Percentiles rank a stretch among this genome's conserved stretches.
Conservation (phyloP, 1,139 yeast species). For the Geotrichum reessii region DNA sequence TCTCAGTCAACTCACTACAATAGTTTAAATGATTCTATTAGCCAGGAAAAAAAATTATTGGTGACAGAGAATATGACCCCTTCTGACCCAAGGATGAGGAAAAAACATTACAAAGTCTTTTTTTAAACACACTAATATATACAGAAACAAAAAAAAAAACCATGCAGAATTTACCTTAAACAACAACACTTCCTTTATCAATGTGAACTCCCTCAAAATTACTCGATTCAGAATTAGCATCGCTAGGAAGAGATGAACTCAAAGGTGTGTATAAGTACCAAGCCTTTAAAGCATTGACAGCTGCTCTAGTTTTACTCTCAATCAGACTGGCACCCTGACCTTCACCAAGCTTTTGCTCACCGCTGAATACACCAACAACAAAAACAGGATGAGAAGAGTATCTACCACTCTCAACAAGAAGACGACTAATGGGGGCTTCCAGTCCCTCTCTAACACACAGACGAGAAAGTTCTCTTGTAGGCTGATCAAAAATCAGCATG, state of each 20-base stretch:
- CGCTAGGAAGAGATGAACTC: slow-evolving; percentile 57
- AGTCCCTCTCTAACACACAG: slow-evolving; percentile 76
- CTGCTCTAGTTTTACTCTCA: slow-evolving; percentile 91
- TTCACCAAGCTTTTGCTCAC: slow-evolving; percentile 80
- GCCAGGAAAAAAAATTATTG: neutral
- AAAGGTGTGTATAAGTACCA: slow-evolving; percentile 52
- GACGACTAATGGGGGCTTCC: slow-evolving; percentile 68
- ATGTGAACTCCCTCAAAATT: slow-evolving; percentile 34
- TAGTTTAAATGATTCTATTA: neutral
- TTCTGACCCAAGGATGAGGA: neutral
- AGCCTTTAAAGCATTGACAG: slow-evolving; percentile 81
- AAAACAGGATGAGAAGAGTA: slow-evolving; percentile 75
- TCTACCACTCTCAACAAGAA: slow-evolving; percentile 92
- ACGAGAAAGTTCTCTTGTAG: slow-evolving; percentile 76
- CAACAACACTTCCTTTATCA: slow-evolving; percentile 43
- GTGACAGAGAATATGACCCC: neutral
- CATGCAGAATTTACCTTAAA: slow-evolving; percentile 25
- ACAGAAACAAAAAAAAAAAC: neutral
- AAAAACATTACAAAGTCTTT: neutral
- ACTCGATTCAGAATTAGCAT: slow-evolving; percentile 36
- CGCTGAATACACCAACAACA: slow-evolving; percentile 87
- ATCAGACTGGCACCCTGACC: slow-evolving; percentile 89
- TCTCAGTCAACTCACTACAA: neutral
- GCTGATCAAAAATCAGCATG: slow-evolving; percentile 76
- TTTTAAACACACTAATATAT: slow-evolving; percentile 7